Evolutionary conservation across 2,329 filamentous ascomycete genomes (phyloP), one percentile per base, ranked within the genome.

Genomic region (Colletotrichum sp.): DNA sequence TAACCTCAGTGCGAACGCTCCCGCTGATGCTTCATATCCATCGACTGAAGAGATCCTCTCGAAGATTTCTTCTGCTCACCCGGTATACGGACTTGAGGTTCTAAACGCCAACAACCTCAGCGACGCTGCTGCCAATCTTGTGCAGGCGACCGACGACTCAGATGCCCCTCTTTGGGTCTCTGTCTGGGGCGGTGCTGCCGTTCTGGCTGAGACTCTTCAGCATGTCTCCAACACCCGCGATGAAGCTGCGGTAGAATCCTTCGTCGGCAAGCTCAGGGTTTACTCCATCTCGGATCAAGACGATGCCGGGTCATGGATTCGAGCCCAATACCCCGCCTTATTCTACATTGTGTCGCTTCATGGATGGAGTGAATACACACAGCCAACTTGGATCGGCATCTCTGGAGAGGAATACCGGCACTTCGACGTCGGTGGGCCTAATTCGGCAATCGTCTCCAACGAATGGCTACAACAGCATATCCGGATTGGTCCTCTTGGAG

Each of bases 271-370:
- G 71, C 79, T 91, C 5, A 83, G 89, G 13, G 85, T 90, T 3
- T 91, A 91, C 79, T 83, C 90, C 36, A 91, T 92, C 72, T 91
- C 89, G 4, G 91, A 92, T 77, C 90, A 92, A 78, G 90, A 92
- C 76, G 87, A 92, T 74, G 88, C 89, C 0, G 90, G 89, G 0
- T 82, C 86, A 0, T 92, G 90, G 90, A 89, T 92, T 57, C 87
- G 90, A 24, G 81, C 83, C 59, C 86, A 84, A 2, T 92, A 88
- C 75, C 89, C 91, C 0, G 85, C 89, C 39, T 79, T 92, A 4
- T 88, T 90, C 78, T 92, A 90, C 80, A 90, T 92, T 70, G 83
- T 83, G 8, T 89, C 88, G 0, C 80, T 91, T 2, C 90, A 92
- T 78, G 89, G 86, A 5, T 92, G 87, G 86, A 89, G 89, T 77